Evolutionary conservation across 2,329 filamentous ascomycete species (phyloP).

Genomic region (Akanthomyces dipterigenus): DNA sequence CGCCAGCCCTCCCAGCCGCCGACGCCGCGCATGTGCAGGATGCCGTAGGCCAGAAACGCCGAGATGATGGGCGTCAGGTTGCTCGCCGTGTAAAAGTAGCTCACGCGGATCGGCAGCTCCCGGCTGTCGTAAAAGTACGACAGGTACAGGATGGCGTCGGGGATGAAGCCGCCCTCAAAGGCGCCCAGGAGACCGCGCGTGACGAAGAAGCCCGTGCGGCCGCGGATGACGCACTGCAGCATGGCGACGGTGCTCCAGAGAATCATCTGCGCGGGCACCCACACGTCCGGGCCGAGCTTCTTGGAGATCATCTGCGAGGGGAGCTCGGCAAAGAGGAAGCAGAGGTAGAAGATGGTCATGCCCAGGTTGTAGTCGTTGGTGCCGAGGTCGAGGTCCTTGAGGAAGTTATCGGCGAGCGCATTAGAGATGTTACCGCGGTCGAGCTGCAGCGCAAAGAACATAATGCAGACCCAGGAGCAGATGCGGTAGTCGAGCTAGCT

Average conservation of each 20-base stretch:
- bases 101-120: conserved; percentile 32
- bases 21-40: conserved; percentile 35
- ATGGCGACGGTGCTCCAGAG: conserved; percentile 44
- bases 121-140: conserved; percentile 38
- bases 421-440: conserved; percentile 38
- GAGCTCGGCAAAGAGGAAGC: conserved; percentile 49
- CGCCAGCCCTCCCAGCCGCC: conserved; percentile 31
- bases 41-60: conserved; percentile 31
- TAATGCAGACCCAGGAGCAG: conserved; percentile 37
- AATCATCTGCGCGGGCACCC: conserved; percentile 51
- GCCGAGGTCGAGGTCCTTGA: conserved; percentile 31
- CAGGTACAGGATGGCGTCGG: conserved; percentile 34
- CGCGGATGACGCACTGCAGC: conserved; percentile 11
- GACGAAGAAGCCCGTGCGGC: conserved; percentile 13
- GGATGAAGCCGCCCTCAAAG: conserved; percentile 34
- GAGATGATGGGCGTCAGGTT: conserved; percentile 32
- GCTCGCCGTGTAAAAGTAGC: conserved; percentile 37
- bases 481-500: conserved; percentile 26
- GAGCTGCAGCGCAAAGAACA: conserved; percentile 43
- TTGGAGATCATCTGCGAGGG: conserved; percentile 52
- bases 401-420: conserved; percentile 36
- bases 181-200: conserved; percentile 27
- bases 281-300: conserved; percentile 38
- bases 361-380: conserved; percentile 43
- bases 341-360: conserved; percentile 41